Conservation (phyloP, 345 rosid genomes). For the Zanthoxylum bungeanum region DNA sequence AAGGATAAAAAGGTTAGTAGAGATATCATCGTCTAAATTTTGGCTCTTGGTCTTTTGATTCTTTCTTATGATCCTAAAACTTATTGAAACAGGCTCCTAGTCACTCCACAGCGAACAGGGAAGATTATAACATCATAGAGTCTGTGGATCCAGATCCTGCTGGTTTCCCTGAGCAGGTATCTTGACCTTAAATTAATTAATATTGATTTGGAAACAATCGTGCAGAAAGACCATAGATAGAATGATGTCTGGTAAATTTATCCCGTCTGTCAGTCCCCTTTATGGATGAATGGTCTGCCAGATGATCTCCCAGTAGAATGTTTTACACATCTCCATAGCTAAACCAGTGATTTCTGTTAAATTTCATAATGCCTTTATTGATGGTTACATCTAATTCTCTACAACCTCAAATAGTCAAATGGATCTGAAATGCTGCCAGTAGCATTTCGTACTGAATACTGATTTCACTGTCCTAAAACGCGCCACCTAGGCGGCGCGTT, state of each 20-base stretch:
- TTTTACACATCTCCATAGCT: neutral
- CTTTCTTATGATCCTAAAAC: conserved; percentile 10
- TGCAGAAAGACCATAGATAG: neutral
- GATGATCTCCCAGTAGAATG: neutral
- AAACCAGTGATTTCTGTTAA: neutral
- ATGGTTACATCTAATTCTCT: neutral
- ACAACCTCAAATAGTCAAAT: too few relatives aligned
- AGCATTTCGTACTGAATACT: too few relatives aligned
- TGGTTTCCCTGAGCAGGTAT: conserved; percentile 80
- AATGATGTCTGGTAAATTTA: neutral
- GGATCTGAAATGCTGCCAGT: neutral
- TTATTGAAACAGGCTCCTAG: conserved; percentile 45
- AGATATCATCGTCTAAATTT: neutral
- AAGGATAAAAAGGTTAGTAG: conserved; percentile 75
- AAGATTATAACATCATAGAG: conserved; percentile 51
- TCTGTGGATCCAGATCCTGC: conserved; percentile 68
- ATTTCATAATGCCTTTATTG: too few relatives aligned
- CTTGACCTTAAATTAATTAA: conserved; percentile 5
- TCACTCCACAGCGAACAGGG: conserved; percentile 39
- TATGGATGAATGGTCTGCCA: neutral
- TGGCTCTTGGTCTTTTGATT: neutral
- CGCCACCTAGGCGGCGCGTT: too few relatives aligned
- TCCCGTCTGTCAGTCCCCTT: neutral
- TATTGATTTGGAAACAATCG: neutral
- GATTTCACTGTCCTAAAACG: too few relatives aligned